Conservation (phyloP, 345 rosid species). For the Moricandia arvensis region DNA sequence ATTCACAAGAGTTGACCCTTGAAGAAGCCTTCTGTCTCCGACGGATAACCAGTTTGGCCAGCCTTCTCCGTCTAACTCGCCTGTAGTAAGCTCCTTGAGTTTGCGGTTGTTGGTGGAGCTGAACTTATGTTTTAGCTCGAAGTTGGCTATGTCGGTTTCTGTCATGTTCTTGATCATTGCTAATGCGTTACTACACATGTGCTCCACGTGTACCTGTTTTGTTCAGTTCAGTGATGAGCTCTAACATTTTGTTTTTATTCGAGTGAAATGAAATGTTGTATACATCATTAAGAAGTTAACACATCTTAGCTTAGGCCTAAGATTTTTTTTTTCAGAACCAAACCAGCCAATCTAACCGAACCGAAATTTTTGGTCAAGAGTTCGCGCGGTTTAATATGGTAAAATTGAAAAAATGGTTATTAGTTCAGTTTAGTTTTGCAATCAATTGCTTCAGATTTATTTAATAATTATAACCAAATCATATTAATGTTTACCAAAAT, state of each 20-base stretch:
- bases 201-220: slow-evolving; percentile 40
- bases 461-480: too few species aligned
- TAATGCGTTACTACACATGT: slow-evolving; percentile 52
- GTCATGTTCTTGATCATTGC: slow-evolving; percentile 59
- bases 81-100: slow-evolving; percentile 35
- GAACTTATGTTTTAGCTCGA: slow-evolving; percentile 25
- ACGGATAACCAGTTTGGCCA: slow-evolving; percentile 84
- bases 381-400: too few species aligned
- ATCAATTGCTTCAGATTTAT: too few species aligned
- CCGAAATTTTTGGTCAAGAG: too few species aligned
- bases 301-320: neutral
- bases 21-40: slow-evolving; percentile 66
- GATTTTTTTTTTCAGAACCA: too few species aligned
- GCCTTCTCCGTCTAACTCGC: slow-evolving; percentile 21
- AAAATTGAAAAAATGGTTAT: too few species aligned
- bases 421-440: too few species aligned
- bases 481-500: too few species aligned
- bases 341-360: too few species aligned
- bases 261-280: neutral
- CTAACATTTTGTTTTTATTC: neutral
- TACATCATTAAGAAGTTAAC: neutral
- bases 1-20: slow-evolving; percentile 59
- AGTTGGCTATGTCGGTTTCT: slow-evolving; percentile 44
- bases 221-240: neutral
- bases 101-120: slow-evolving; percentile 35